phyloP scores from a whole-genome alignment of 148 eudicot genomes.

The Limonium bicolor region DNA sequence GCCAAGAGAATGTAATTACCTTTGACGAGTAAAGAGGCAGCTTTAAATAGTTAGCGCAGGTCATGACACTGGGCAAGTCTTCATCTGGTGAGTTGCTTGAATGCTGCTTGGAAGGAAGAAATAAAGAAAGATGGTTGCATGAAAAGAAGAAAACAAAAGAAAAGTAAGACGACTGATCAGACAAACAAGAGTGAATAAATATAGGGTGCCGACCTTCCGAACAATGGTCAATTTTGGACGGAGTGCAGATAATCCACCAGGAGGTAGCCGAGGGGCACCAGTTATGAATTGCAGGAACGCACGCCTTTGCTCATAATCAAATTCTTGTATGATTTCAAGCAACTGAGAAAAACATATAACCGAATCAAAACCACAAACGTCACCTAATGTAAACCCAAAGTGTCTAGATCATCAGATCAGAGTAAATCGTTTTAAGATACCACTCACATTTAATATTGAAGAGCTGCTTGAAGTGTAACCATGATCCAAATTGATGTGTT shows the following conservation, averaged over 20 bases:
- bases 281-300: constrained; percentile 98
- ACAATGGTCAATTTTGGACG: constrained; percentile 94
- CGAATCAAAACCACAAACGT: no score
- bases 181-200: not conserved
- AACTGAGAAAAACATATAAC: no score
- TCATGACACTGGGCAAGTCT: constrained; percentile 97
- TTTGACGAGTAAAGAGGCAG: constrained; percentile 95
- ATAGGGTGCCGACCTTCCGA: constrained; percentile 40
- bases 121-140: no score
- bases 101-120: not conserved
- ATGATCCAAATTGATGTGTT: constrained; percentile 2
- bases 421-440: no score
- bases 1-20: constrained; percentile 15
- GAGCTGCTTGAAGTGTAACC: constrained; percentile 6
- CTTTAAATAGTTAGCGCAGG: constrained; percentile 94
- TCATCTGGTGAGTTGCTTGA: constrained; percentile 50
- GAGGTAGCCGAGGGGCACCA: constrained; percentile 92
- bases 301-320: constrained; percentile 77
- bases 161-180: no score
- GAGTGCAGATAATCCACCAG: constrained; percentile 85
- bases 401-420: no score
- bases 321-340: constrained; percentile 92
- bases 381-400: no score
- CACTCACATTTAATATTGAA: constrained; percentile 2
- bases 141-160: no score